Conservation (phyloP, 306 rosid genomes). For the Acacia acuminata region DNA sequence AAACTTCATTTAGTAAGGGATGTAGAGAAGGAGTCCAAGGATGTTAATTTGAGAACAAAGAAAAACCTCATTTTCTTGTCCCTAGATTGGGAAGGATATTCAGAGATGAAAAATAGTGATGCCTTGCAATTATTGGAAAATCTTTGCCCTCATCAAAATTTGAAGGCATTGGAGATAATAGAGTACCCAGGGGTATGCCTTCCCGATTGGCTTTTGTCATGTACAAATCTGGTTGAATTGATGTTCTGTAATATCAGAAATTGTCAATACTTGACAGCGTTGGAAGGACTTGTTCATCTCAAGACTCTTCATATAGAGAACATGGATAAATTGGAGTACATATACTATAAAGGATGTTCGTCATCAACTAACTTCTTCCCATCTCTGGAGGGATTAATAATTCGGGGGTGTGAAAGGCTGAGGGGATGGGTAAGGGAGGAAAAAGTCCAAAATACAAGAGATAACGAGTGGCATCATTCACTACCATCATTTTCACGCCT, state of each 20-base stretch:
- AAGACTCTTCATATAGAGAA: fast-evolving
- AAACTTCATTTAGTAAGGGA: no score
- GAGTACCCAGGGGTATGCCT: no score
- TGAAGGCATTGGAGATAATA: no score
- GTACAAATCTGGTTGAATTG: no score
- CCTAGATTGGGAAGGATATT: fast-evolving
- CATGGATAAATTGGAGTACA: background rate
- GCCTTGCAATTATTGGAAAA: no score
- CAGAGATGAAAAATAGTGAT: no score
- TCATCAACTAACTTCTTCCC: background rate
- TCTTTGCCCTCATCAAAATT: no score
- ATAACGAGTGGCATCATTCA: background rate
- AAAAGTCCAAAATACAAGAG: background rate
- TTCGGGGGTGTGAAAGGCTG: conserved; percentile 11
- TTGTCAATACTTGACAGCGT: no score
- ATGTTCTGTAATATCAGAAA: fast-evolving
- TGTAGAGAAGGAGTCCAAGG: no score
- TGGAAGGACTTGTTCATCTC: no score
- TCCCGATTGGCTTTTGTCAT: no score
- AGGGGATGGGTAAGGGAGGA: conserved; percentile 3
- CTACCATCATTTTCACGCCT: conserved; percentile 3
- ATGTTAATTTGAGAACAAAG: no score
- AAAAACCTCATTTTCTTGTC: background rate
- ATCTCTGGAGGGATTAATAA: background rate
- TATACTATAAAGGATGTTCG: background rate